phyloP scores from a whole-genome alignment of 1,284 basidiomycete genomes.

The Ustilago crameri region DNA sequence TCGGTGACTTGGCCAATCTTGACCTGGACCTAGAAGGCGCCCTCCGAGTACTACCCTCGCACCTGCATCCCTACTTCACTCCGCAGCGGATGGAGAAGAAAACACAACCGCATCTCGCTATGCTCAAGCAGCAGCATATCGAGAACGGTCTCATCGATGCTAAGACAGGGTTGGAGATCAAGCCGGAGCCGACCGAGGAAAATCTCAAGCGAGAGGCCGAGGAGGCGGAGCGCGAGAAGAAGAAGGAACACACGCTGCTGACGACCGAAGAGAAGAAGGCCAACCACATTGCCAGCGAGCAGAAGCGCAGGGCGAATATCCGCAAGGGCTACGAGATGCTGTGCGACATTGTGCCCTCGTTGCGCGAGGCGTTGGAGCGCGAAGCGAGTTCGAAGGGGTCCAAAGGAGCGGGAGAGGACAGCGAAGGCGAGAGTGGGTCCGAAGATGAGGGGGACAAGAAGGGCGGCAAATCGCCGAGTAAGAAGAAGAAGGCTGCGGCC shows the following conservation, averaged over 20 bases:
- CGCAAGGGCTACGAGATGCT: constrained; percentile 86
- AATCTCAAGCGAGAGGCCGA: constrained; percentile 27
- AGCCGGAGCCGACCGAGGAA: constrained; percentile 32
- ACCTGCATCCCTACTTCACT: constrained; percentile 22
- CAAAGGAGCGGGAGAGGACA: constrained; percentile 12
- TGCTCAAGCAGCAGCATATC: constrained; percentile 42
- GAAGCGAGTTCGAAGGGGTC: constrained; percentile 27
- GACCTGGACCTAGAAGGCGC: constrained; percentile 39
- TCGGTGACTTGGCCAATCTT: constrained; percentile 32
- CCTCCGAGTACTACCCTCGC: constrained; percentile 9
- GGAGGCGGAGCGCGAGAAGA: constrained; percentile 44
- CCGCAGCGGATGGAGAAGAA: constrained; percentile 39
- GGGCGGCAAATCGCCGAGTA: constrained; percentile 3
- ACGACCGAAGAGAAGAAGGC: constrained; percentile 86
- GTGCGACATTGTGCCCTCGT: constrained; percentile 79
- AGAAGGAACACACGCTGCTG: constrained; percentile 73
- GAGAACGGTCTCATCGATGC: constrained; percentile 38
- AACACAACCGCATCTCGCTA: constrained; percentile 52
- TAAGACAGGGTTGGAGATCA: constrained; percentile 32
- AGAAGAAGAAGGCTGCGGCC: constrained; percentile 17
- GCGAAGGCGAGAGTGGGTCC: constrained; percentile 3
- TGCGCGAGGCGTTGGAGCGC: constrained; percentile 70
- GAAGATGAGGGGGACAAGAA: constrained; percentile 21
- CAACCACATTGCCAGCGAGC: constrained; percentile 93
- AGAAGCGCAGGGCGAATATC: constrained; percentile 87